These are phyloP conservation scores for Colletotrichum cereale DNA, from an alignment of 2,329 filamentous ascomycete species.

Conservation along the genomic window DNA sequence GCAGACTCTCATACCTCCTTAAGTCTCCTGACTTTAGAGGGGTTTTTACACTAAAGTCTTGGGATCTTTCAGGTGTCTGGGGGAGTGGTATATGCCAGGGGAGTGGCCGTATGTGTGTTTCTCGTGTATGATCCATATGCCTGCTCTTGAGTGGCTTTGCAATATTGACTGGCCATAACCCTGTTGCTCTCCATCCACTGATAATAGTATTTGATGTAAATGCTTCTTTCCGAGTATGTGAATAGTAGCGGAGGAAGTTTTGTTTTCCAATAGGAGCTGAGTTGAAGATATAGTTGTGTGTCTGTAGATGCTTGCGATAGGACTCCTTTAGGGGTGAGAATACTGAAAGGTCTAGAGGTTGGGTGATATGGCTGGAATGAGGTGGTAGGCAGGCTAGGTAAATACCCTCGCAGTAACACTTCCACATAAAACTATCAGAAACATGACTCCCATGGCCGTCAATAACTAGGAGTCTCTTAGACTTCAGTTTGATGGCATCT, in stretches of 20 bases:
- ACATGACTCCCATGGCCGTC: constrained; percentile 39
- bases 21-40: no score
- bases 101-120: no score
- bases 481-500: neutral
- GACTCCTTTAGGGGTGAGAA: neutral
- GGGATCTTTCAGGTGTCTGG: no score
- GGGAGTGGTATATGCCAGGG: no score
- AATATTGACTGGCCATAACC: neutral
- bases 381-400: constrained; percentile 37
- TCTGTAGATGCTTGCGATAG: neutral
- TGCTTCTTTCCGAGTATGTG: neutral
- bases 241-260: constrained; percentile 3
- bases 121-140: no score
- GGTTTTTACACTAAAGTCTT: no score
- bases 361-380: constrained; percentile 42
- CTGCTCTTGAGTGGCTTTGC: no score
- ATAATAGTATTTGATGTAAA: neutral
- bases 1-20: no score
- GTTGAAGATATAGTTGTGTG: neutral
- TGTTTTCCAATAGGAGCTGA: neutral
- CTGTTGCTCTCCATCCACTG: neutral
- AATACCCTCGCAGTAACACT: constrained; percentile 39
- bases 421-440: constrained; percentile 41
- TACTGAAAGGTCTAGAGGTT: constrained; percentile 40
- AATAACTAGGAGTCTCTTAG: constrained; percentile 37